phyloP scores from a whole-genome alignment of 2,329 filamentous ascomycete genomes.

The Xylariaceae sp. region DNA sequence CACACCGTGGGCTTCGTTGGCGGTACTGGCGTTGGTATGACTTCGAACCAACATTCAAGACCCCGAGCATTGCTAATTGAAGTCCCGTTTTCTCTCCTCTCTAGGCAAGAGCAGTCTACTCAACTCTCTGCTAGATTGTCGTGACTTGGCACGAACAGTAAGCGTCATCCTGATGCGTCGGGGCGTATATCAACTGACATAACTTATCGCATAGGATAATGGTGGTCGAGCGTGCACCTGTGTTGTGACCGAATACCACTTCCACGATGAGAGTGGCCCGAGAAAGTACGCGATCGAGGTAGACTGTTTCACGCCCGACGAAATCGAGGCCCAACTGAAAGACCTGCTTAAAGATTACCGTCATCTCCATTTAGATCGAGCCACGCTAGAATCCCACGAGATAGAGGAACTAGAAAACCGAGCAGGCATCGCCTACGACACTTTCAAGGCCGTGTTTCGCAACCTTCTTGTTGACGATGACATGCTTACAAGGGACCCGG shows the following conservation, averaged over 20 bases:
- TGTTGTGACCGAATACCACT: slow-evolving; percentile 43
- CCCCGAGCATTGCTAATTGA: background rate
- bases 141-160: slow-evolving; percentile 39
- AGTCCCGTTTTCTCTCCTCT: background rate
- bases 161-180: slow-evolving; percentile 20
- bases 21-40: slow-evolving; percentile 42
- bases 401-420: slow-evolving; percentile 24
- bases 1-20: slow-evolving; percentile 44
- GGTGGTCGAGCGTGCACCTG: slow-evolving; percentile 44
- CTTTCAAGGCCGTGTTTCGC: slow-evolving; percentile 37
- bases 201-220: slow-evolving; percentile 34
- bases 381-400: slow-evolving; percentile 22
- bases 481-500: slow-evolving; percentile 17
- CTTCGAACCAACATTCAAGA: background rate
- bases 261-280: slow-evolving; percentile 26
- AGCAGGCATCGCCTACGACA: slow-evolving; percentile 34
- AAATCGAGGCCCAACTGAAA: slow-evolving; percentile 33
- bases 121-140: slow-evolving; percentile 42
- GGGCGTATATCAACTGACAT: background rate
- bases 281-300: slow-evolving; percentile 34
- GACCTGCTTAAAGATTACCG: slow-evolving; percentile 36
- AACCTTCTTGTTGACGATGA: slow-evolving; percentile 20
- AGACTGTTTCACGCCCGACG: slow-evolving; percentile 30
- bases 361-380: slow-evolving; percentile 29
- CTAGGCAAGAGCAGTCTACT: slow-evolving; percentile 46